Evolutionary conservation across 352 stramenopile species (phyloP).

Genomic region (Phytophthora citricola): DNA sequence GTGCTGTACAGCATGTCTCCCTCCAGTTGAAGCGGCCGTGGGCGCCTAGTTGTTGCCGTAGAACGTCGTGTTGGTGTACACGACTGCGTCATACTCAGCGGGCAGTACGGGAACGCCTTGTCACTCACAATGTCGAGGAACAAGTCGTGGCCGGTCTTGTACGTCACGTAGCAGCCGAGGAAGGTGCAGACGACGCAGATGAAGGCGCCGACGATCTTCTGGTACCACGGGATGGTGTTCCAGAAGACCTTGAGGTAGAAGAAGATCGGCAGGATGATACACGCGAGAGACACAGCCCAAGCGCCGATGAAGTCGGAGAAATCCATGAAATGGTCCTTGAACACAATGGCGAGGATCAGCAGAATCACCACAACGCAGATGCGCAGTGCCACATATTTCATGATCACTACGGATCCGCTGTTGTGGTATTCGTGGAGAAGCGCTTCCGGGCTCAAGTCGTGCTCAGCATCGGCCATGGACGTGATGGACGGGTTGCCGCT

Average conservation of each 20-base stretch:
- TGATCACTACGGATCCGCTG: conserved; percentile 35
- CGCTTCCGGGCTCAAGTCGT: conserved; percentile 35
- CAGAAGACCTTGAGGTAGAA: conserved; percentile 76
- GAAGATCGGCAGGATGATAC: conserved; percentile 69
- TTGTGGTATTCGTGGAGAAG: conserved; percentile 42
- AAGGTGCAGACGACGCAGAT: conserved; percentile 40
- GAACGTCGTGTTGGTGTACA: conserved; percentile 56
- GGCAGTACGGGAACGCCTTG: conserved; percentile 60
- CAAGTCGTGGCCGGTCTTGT: conserved; percentile 40
- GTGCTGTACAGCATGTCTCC: conserved; percentile 23
- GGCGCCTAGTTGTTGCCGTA: conserved; percentile 44
- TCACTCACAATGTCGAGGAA: conserved; percentile 37
- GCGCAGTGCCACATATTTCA: conserved; percentile 46
- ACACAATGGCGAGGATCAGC: conserved; percentile 49
- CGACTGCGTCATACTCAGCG: conserved; percentile 44
- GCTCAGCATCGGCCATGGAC: conserved; percentile 40
- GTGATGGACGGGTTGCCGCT: conserved; percentile 29
- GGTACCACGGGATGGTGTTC: conserved; percentile 42
- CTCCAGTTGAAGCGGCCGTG: conserved; percentile 23
- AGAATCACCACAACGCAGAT: conserved; percentile 49
- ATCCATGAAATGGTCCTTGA: conserved; percentile 68
- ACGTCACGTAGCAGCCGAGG: conserved; percentile 50
- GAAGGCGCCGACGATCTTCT: conserved; percentile 37
- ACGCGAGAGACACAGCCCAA: conserved; percentile 57
- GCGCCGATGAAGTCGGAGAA: conserved; percentile 69